Base-by-base conservation (phyloP, 345 rosid species). In the Fremontodendron californicum region DNA sequence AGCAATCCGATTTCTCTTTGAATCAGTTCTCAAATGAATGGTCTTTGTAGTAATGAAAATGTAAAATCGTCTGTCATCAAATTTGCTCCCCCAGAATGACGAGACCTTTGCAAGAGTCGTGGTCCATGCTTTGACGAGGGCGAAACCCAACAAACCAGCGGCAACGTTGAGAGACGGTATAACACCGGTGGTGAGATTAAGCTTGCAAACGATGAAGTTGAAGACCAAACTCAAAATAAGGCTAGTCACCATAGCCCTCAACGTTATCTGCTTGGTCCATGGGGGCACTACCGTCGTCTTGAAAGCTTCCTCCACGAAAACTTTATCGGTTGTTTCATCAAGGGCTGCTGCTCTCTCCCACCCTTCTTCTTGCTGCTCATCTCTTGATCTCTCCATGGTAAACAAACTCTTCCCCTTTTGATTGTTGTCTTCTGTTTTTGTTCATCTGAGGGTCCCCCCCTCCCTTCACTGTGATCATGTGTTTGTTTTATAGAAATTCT, bases 131-230 rank as follows among this genome's bases (percentile, higher is more conserved):
- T 87, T 90, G 10, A 90, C 52, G 3, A 90, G 45, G 12, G 88
- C 89, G 13, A 84, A 90, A 3, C 92, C 94, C 48, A 90, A 49
- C 73, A 90, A 69, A 5, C 94, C 94, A 1, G 92, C 92, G 1
- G 92, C 91, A 0, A 89, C 92, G 42, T 89, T 90, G 16, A 90
- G 82, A 0, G 92, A 90, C 2, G 94, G 92, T 10, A 90, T 89
- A 3, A 90, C 87, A 9, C 91, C 94, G 5, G 94, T 90, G 39
- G 92, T 90, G 52, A 90, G 87, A 48, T 90, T 90, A 12, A 90
- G 87, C 78, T 90, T 90, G 84, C 92, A 87, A 7, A 90, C 94
- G 8, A 89, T 90, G 78, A 90, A 89, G 82, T 84, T 90, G 80
- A 90, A 90, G 1, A 89, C 85, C 1, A 90, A 27, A 62, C 92